These are phyloP conservation scores for Houttuynia cordata DNA, from an alignment of 164 flowering plant genomes.

Conservation along the genomic window DNA sequence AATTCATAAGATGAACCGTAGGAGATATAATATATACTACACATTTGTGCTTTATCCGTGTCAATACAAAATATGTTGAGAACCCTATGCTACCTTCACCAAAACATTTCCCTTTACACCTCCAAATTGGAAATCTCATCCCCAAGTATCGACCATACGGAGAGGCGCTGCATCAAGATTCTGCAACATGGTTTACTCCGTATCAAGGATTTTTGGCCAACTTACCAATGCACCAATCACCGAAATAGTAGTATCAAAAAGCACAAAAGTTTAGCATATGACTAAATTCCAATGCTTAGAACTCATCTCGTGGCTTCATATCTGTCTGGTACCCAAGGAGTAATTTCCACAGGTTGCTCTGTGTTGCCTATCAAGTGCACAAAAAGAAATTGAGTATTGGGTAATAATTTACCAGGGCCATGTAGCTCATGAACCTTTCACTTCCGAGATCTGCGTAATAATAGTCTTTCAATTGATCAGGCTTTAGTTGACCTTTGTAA, in stretches of 20 bases:
- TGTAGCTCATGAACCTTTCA: conserved; percentile 99
- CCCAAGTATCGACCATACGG: conserved; percentile 39
- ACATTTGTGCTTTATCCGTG: conserved; percentile 14
- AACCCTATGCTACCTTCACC: conserved; percentile 55
- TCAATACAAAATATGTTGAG: conserved; percentile 20
- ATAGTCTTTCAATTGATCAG: conserved; percentile 77
- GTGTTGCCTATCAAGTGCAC: conserved; percentile 62
- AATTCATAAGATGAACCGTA: neutral
- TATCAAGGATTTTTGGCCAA: conserved; percentile 71
- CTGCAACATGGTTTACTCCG: conserved; percentile 63
- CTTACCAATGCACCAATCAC: conserved; percentile 78
- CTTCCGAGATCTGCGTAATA: conserved; percentile 90
- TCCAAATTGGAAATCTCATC: conserved; percentile 29
- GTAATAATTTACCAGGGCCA: conserved; percentile 51
- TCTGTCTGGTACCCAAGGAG: conserved; percentile 43
- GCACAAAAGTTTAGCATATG: conserved; percentile 75
- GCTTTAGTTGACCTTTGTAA: conserved; percentile 97
- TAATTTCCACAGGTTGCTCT: conserved; percentile 34
- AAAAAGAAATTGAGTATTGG: conserved; percentile 18
- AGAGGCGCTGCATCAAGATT: conserved; percentile 63
- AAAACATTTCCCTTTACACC: conserved; percentile 35
- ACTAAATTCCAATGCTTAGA: conserved; percentile 78
- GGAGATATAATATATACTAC: neutral
- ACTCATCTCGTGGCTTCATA: conserved; percentile 89
- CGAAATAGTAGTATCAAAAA: conserved; percentile 65